phyloP scores from a whole-genome alignment of 352 stramenopile genomes.

The Phytophthora syringae region DNA sequence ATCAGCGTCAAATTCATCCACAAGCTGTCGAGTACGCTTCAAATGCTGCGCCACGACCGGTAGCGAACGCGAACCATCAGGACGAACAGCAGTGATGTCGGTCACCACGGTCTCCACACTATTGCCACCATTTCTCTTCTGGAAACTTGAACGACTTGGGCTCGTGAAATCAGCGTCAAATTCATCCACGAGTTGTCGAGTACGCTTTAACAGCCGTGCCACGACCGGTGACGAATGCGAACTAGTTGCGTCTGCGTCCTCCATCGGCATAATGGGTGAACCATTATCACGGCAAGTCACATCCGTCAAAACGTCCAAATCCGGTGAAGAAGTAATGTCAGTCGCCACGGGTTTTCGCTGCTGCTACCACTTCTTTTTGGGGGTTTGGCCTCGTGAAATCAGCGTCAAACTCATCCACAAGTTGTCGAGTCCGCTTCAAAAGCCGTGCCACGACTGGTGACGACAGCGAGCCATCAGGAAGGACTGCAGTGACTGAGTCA shows the following conservation, averaged over 20 bases:
- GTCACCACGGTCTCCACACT: background rate
- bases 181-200: constrained; percentile 36
- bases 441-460: constrained; percentile 33
- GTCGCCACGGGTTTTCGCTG: background rate
- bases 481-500: constrained; percentile 14
- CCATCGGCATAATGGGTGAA: no score
- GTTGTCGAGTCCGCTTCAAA: constrained; percentile 36
- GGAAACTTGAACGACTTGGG: background rate
- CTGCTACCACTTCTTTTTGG: background rate
- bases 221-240: constrained; percentile 36
- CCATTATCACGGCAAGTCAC: constrained; percentile 32
- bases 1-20: constrained; percentile 35
- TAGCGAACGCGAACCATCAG: constrained; percentile 25
- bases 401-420: constrained; percentile 37
- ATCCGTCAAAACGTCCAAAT: constrained; percentile 30
- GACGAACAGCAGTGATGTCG: background rate
- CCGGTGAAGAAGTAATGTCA: constrained; percentile 2
- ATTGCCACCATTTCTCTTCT: background rate
- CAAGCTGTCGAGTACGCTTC: constrained; percentile 35
- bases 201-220: constrained; percentile 34
- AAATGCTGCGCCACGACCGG: constrained; percentile 32
- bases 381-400: constrained; percentile 18
- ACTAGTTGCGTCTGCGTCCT: no score
- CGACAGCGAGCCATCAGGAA: constrained; percentile 22
- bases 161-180: constrained; percentile 33